These are phyloP conservation scores for Fusarium agapanthi DNA, from an alignment of 2,329 filamentous ascomycete species.

Conservation along the genomic window DNA sequence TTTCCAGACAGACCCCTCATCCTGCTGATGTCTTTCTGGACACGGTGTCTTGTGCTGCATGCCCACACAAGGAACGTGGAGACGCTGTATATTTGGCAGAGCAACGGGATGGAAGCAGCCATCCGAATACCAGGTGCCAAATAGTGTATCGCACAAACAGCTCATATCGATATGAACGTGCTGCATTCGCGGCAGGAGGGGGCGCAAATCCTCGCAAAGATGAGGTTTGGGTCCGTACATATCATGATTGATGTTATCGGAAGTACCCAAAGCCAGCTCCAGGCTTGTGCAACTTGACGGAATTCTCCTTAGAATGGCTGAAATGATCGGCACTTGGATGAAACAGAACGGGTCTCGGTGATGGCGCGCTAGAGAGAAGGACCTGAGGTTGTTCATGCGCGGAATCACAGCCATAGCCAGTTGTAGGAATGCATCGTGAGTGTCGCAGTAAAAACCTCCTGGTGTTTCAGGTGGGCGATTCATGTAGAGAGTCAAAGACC, in stretches of 20 bases:
- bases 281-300: not conserved
- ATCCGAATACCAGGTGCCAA: not conserved
- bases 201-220: not conserved
- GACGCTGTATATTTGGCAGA: not conserved
- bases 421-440: rapidly evolving
- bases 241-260: too few relatives aligned
- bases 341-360: not conserved
- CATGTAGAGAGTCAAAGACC: not conserved
- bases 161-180: not conserved
- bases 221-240: rapidly evolving
- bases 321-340: not conserved
- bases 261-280: not conserved
- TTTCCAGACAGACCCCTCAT: not conserved
- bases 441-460: not conserved
- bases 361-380: not conserved
- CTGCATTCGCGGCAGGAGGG: not conserved
- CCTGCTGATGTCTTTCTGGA: not conserved
- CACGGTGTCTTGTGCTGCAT: not conserved
- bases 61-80: not conserved
- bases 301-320: not conserved
- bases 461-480: not conserved
- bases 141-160: not conserved
- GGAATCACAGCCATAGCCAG: not conserved
- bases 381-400: not conserved
- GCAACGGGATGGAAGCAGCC: not conserved